Percentiles rank a stretch among this genome's conserved stretches.
phyloP scores from a whole-genome alignment of 2,329 filamentous ascomycete genomes.

The Pyricularia grisea region DNA sequence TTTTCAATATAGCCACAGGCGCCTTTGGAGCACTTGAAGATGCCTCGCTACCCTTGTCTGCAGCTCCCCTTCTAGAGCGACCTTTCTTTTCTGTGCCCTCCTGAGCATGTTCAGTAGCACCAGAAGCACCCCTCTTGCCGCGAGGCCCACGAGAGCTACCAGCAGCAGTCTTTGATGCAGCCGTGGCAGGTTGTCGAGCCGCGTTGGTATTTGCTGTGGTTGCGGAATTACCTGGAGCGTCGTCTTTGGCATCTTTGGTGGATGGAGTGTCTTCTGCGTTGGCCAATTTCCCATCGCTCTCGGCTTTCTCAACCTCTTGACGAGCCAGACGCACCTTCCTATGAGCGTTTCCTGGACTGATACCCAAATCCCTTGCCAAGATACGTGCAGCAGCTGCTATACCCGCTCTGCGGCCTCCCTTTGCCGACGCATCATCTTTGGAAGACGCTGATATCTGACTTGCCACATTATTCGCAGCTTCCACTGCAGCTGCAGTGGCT shows the following conservation, averaged over 20 bases:
- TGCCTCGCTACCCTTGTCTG: constrained; percentile 13
- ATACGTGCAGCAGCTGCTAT: constrained; percentile 56
- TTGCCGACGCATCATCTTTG: constrained; percentile 28
- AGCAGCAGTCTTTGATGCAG: constrained; percentile 17
- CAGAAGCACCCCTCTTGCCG: constrained; percentile 11
- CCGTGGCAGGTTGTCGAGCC: constrained; percentile 13
- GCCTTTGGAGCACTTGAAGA: constrained; percentile 17
- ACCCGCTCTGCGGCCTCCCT: constrained; percentile 44
- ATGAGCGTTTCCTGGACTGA: constrained; percentile 54
- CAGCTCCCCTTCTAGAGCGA: constrained; percentile 8
- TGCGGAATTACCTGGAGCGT: background rate
- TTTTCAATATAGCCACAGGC: constrained; percentile 28
- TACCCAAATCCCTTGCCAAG: constrained; percentile 55
- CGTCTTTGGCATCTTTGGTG: background rate
- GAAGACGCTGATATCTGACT: constrained; percentile 20
- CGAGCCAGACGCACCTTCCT: constrained; percentile 38
- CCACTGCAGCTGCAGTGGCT: constrained; percentile 36
- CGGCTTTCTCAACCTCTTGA: constrained; percentile 47
- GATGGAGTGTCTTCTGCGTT: constrained; percentile 11
- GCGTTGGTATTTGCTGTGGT: background rate
- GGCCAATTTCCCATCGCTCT: constrained; percentile 31
- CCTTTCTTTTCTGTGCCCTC: constrained; percentile 15
- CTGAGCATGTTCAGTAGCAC: constrained; percentile 8
- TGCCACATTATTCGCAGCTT: constrained; percentile 33
- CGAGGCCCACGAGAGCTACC: constrained; percentile 10